Conservation (phyloP, 495 filamentous ascomycete species). For the Neurospora cerealis region DNA sequence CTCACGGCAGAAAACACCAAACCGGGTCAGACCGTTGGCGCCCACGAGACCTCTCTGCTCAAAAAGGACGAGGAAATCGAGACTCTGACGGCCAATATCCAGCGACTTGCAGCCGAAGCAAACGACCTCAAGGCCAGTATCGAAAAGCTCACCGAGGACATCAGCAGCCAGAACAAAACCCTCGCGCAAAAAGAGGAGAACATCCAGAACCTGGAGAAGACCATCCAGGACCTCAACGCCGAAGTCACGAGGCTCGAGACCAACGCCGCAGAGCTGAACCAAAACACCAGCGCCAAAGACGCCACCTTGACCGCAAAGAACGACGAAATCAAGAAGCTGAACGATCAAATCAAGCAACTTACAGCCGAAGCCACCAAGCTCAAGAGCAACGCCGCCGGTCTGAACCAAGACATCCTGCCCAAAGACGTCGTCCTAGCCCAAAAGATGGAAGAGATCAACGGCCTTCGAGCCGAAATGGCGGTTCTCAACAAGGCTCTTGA, state of each 20-base stretch:
- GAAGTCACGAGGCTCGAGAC: conserved; percentile 31
- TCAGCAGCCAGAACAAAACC: background rate
- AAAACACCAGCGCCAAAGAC: background rate
- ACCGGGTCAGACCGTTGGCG: background rate
- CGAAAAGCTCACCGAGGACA: background rate
- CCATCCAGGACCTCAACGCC: conserved; percentile 61
- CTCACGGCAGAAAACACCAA: background rate
- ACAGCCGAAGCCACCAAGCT: background rate
- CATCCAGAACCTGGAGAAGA: conserved; percentile 54
- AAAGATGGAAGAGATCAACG: background rate
- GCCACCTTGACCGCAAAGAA: background rate
- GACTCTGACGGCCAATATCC: background rate
- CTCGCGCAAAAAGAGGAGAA: background rate
- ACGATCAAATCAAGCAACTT: background rate
- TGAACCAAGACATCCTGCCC: background rate
- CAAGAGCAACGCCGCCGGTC: background rate
- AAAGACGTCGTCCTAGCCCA: background rate
- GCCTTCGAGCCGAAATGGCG: background rate
- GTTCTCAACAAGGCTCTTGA: background rate
- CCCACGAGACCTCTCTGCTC: background rate
- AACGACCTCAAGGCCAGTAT: background rate
- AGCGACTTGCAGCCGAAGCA: background rate
- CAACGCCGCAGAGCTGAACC: background rate
- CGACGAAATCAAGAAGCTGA: background rate
- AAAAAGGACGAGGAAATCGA: background rate